Evolutionary conservation across 257 asterid species (phyloP), one percentile per base, ranked within the genome.

Genomic region (Nicotiana tabacum): DNA sequence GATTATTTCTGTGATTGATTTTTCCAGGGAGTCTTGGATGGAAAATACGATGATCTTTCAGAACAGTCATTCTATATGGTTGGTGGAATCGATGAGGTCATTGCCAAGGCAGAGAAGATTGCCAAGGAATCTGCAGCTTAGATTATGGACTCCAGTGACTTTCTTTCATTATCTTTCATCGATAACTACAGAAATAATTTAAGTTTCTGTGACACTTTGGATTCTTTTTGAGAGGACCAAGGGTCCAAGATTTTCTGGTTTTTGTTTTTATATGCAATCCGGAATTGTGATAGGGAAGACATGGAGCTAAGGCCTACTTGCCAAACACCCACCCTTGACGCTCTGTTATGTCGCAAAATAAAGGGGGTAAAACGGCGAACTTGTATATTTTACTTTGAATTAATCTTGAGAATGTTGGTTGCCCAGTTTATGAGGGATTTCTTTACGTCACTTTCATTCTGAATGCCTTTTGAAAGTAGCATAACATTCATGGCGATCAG

Each of bases 11-110:
- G 43, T 48, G 29, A 74, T 48, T 48, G 27, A 6, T 5, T 13
- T 72, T 46, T 69, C 85, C 88, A 95, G 99, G 99, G 97, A 35
- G 98, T 95, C 21, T 84, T 95, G 95, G 99, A 95, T 48, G 99
- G 99, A 27, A 95, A 92, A 82, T 95, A 90, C 0, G 99, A 95
- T 43, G 99, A 95, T 84, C 97, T 95, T 77, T 37, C 99, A 21
- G 99, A 95, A 84, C 99, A 93, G 72, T 90, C 99, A 15, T 95
- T 95, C 87, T 95, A 95, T 88, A 93, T 95, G 99, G 98, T 95
- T 80, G 99, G 99, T 89, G 99, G 99, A 77, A 95, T 95, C 8
- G 99, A 93, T 0, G 98, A 95, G 89, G 99, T 95, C 83, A 88
- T 92, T 58, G 98, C 98, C 78, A 95, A 95, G 91, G 99, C 98